These are phyloP conservation scores for Omphalea diandra DNA, from an alignment of 441 rosid species.

Conservation along the genomic window DNA sequence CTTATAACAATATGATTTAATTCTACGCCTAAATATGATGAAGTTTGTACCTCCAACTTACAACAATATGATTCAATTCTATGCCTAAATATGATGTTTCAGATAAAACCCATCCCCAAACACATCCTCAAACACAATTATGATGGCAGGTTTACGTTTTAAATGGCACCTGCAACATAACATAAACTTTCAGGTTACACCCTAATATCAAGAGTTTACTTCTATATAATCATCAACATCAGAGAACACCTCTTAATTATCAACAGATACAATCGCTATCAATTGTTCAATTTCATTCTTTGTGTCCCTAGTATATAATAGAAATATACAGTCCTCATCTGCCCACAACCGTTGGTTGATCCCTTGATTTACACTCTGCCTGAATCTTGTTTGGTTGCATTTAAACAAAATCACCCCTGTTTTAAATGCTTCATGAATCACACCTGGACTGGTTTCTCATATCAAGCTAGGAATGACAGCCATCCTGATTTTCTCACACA, in stretches of 20 bases:
- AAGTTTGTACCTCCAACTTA: background rate
- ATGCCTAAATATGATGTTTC: background rate
- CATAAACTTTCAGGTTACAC: background rate
- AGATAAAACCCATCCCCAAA: constrained; percentile 8
- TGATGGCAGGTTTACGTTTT: constrained; percentile 1
- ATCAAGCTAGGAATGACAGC: background rate
- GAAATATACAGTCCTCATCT: background rate
- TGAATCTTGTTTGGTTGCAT: background rate
- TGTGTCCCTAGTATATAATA: no score
- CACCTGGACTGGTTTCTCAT: background rate
- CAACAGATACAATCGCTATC: background rate
- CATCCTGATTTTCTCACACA: constrained; percentile 9
- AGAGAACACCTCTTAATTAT: background rate
- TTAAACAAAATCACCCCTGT: background rate
- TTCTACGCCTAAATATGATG: no score
- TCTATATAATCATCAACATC: background rate
- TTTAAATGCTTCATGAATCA: background rate
- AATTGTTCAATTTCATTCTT: no score
- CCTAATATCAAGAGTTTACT: background rate
- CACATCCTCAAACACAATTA: background rate
- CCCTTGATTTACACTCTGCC: background rate
- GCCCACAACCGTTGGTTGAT: background rate
- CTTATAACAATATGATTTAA: background rate
- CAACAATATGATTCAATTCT: no score
- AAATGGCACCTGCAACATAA: background rate